These are phyloP conservation scores for Nidularia pulvinata DNA, from an alignment of 768 basidiomycete species.

Conservation along the genomic window DNA sequence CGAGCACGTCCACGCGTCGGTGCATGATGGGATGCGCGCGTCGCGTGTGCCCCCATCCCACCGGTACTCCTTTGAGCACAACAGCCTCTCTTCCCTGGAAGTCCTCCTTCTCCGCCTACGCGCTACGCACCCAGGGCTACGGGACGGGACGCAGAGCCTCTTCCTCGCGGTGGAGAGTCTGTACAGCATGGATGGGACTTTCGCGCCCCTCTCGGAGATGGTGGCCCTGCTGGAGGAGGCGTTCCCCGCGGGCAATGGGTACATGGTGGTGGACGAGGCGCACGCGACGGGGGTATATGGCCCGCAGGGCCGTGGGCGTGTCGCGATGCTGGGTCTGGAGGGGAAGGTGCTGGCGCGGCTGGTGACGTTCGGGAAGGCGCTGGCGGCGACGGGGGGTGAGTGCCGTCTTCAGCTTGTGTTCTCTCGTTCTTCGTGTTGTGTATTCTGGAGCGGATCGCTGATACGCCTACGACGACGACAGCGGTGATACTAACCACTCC, in stretches of 20 bases:
- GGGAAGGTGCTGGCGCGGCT: conserved; percentile 73
- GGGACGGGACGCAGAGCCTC: conserved; percentile 41
- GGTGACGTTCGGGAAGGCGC: conserved; percentile 93
- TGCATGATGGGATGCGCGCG: conserved; percentile 87
- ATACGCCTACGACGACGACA: conserved; percentile 9
- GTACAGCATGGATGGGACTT: conserved; percentile 97
- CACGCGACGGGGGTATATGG: conserved; percentile 94
- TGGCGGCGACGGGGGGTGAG: conserved; percentile 86
- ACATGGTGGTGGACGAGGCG: conserved; percentile 90
- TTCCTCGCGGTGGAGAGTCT: conserved; percentile 89
- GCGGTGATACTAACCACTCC: conserved; percentile 78
- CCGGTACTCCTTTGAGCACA: conserved; percentile 66
- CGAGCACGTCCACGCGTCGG: conserved; percentile 87
- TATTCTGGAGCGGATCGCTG: neutral
- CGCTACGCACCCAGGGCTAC: conserved; percentile 29
- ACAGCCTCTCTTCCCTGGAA: conserved; percentile 55
- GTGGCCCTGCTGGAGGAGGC: conserved; percentile 58
- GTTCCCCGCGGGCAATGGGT: conserved; percentile 63
- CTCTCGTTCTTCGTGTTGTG: neutral
- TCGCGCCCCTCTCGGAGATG: conserved; percentile 73
- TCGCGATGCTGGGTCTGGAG: conserved; percentile 69
- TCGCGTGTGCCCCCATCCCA: conserved; percentile 41
- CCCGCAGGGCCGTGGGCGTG: conserved; percentile 71
- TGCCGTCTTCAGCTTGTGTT: conserved; percentile 5
- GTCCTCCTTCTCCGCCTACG: conserved; percentile 38